These are phyloP conservation scores for Pseudevernia furfuracea DNA, from an alignment of 495 filamentous ascomycete species.

Conservation along the genomic window DNA sequence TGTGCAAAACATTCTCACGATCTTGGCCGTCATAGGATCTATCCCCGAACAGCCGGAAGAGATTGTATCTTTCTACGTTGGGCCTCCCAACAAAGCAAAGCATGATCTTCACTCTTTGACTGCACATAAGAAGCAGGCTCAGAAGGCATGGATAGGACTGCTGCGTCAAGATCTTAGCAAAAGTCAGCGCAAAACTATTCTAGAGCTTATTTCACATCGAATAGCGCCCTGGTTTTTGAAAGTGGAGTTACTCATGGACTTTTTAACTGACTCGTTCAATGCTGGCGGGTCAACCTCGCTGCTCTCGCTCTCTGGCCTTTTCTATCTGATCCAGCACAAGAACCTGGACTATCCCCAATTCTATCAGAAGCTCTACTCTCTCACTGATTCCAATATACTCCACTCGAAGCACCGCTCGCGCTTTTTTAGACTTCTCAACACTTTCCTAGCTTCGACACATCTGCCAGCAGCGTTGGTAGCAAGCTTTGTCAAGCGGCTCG, in stretches of 20 bases:
- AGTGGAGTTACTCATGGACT: slow-evolving; percentile 91
- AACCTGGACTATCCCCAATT: slow-evolving; percentile 96
- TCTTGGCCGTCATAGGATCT: slow-evolving; percentile 59
- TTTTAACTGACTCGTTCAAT: slow-evolving; percentile 87
- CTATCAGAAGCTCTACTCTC: slow-evolving; percentile 86
- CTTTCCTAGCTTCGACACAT: slow-evolving; percentile 87
- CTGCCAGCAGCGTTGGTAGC: slow-evolving; percentile 84
- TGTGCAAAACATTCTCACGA: slow-evolving; percentile 49
- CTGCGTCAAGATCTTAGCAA: slow-evolving; percentile 55
- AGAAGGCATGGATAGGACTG: slow-evolving; percentile 77
- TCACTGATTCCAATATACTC: slow-evolving; percentile 74
- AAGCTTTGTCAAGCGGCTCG: slow-evolving; percentile 88
- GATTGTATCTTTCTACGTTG: slow-evolving; percentile 57
- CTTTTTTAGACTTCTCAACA: slow-evolving; percentile 89
- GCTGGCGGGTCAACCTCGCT: slow-evolving; percentile 76
- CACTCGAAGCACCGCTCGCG: slow-evolving; percentile 89
- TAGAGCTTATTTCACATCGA: slow-evolving; percentile 61
- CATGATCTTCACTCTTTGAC: slow-evolving; percentile 40
- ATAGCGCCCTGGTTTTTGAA: slow-evolving; percentile 85
- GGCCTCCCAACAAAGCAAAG: slow-evolving; percentile 53
- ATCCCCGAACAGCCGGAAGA: slow-evolving; percentile 55
- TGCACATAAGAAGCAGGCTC: slow-evolving; percentile 50
- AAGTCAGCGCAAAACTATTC: slow-evolving; percentile 69
- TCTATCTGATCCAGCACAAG: slow-evolving; percentile 84
- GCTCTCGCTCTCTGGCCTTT: slow-evolving; percentile 84